A percentile compares a stretch with the other conserved stretches of the same genome.
phyloP scores from a whole-genome alignment of 306 rosid species.

The Quillaja saponaria region DNA sequence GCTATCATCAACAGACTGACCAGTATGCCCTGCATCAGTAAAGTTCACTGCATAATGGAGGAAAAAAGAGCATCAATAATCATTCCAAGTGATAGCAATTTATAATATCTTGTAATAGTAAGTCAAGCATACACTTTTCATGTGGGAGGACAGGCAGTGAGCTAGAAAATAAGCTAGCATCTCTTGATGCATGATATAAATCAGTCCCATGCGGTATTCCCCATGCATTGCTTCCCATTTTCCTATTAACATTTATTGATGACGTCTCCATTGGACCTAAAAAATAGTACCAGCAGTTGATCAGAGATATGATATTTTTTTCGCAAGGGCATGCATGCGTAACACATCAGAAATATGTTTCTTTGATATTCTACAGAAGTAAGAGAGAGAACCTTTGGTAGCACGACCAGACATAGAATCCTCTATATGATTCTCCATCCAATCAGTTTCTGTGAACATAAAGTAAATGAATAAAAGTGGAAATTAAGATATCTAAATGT shows the following conservation, averaged over 20 bases:
- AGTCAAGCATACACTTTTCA: conserved; percentile 62
- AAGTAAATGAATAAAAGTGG: conserved; percentile 8
- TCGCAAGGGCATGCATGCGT: conserved; percentile 1
- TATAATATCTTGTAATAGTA: conserved; percentile 2
- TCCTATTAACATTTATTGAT: conserved; percentile 38
- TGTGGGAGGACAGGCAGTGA: conserved; percentile 80
- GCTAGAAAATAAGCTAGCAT: conserved; percentile 77
- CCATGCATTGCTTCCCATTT: conserved; percentile 56
- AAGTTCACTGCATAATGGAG: conserved; percentile 61
- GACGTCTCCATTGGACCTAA: conserved; percentile 54
- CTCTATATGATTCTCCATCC: conserved; percentile 56
- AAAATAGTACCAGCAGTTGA: conserved; percentile 22
- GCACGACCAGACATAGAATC: conserved; percentile 42
- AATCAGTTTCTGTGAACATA: conserved; percentile 37
- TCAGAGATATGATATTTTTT: not conserved
- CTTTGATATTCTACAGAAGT: conserved; percentile 23
- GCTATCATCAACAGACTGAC: conserved; percentile 54
- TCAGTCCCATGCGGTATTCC: conserved; percentile 46
- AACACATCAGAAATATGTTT: not conserved
- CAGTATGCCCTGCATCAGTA: conserved; percentile 42
- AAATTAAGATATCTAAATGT: conserved; percentile 18
- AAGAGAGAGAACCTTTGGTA: conserved; percentile 48
- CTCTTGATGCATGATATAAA: conserved; percentile 59
- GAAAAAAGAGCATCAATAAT: conserved; percentile 23
- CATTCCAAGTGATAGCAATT: conserved; percentile 15